These are phyloP conservation scores for Arthrobotrys megalospora DNA, from an alignment of 2,329 filamentous ascomycete species.

Conservation along the genomic window DNA sequence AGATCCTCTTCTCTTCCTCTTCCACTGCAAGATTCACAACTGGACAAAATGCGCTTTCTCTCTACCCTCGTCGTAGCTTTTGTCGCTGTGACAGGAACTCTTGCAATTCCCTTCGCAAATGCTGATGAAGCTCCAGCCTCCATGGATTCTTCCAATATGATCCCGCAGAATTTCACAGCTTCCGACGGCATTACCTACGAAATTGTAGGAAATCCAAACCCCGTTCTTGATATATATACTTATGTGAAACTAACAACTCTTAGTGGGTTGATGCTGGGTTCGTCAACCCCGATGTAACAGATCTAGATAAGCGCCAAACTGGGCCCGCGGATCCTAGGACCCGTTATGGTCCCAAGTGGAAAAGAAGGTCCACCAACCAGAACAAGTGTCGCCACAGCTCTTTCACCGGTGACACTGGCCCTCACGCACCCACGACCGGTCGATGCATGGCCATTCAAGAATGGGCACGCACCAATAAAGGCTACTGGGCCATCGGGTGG, in stretches of 20 bases:
- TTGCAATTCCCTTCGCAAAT: slow-evolving; percentile 1
- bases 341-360: slow-evolving; percentile 4
- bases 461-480: slow-evolving; percentile 22
- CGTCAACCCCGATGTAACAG: neutral
- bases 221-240: neutral
- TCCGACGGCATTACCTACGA: slow-evolving; percentile 7
- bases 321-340: slow-evolving; percentile 1
- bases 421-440: slow-evolving; percentile 9
- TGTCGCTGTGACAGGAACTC: slow-evolving; percentile 1
- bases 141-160: slow-evolving; percentile 9
- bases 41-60: slow-evolving; percentile 15
- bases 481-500: slow-evolving; percentile 5
- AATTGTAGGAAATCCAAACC: slow-evolving; percentile 3
- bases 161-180: slow-evolving; percentile 10
- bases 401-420: slow-evolving; percentile 11
- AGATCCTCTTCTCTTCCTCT: neutral
- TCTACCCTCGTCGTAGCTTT: neutral
- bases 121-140: neutral
- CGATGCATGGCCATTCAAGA: slow-evolving; percentile 17
- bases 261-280: slow-evolving; percentile 13
- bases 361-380: neutral
- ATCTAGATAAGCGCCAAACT: slow-evolving; percentile 1
- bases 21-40: neutral
- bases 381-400: slow-evolving; percentile 23
- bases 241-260: neutral